Base-by-base conservation (phyloP, 2,329 filamentous ascomycete genomes). In the Neofusicoccum parvum region DNA sequence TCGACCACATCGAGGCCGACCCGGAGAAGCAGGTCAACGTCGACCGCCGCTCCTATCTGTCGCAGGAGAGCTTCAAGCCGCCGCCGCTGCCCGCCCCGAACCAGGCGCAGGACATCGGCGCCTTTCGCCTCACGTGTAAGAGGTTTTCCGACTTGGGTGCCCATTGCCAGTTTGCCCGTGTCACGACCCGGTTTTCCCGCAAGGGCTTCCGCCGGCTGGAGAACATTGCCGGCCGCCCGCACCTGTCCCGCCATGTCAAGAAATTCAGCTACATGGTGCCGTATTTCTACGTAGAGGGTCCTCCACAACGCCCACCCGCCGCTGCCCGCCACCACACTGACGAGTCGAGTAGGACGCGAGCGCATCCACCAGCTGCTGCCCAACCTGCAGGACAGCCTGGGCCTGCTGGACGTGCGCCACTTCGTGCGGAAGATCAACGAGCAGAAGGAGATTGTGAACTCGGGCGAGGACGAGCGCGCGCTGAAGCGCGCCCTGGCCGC, bases 201-300 rank as follows among this genome's bases (percentile, higher is more conserved):
- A 78, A 78, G 64, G 84, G 83, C 36, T 80, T 87, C 60, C 72
- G 78, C 58, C 79, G 80, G 41, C 73, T 87, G 53, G 80, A 83
- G 63, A 77, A 78, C 45, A 80, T 87, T 66, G 80, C 83, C 37
- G 75, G 76, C 56, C 80, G 82, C 68, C 76, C 78, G 17, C 80
- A 84, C 72, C 77, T 87, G 20, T 82, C 84, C 15, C 74, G 77
- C 62, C 80, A 85, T 72, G 85, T 87, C 66, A 85, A 83, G 71
- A 86, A 86, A 70, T 86, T 87, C 73, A 86, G 83, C 68, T 87
- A 87, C 73, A 81, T 87, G 75, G 83, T 87, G 64, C 85, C 85
- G 4, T 85, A 83, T 70, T 86, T 87, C 72, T 87, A 86, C 73
- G 79, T 80, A 66, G 78, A 83, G 78, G 83, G 85, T 85, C 73